Evolutionary conservation across 768 basidiomycete genomes (phyloP).

Genomic region (Russula compacta): DNA sequence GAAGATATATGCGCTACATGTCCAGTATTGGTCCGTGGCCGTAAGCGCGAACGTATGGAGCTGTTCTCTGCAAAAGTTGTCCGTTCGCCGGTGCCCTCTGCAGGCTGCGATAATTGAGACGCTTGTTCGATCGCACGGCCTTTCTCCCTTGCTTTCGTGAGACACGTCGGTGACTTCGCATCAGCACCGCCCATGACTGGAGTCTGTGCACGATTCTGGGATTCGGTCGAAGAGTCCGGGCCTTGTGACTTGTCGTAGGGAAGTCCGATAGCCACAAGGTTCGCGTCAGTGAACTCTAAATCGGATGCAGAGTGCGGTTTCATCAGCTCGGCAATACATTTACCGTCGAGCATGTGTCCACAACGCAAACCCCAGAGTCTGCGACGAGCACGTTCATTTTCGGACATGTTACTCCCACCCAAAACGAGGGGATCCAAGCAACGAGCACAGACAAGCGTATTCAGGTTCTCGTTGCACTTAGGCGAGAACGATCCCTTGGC

Average conservation of each 20-base stretch:
- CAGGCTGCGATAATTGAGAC: not conserved
- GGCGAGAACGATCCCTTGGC: conserved; percentile 24
- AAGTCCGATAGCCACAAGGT: not conserved
- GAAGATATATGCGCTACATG: conserved; percentile 5
- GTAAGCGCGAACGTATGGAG: conserved; percentile 17
- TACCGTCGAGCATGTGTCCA: conserved; percentile 72
- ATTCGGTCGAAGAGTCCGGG: not conserved
- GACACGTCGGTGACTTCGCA: not conserved
- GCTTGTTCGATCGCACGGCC: not conserved
- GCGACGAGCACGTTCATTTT: conserved; percentile 34
- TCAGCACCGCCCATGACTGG: not conserved
- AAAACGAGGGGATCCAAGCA: conserved; percentile 60
- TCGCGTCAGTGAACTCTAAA: not conserved
- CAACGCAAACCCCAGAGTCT: conserved; percentile 67
- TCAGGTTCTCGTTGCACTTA: conserved; percentile 28
- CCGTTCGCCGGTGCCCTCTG: not conserved
- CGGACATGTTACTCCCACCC: conserved; percentile 34
- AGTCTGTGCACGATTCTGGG: not conserved
- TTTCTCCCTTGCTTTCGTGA: not conserved
- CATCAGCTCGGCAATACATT: conserved; percentile 55
- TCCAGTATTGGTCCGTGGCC: conserved; percentile 14
- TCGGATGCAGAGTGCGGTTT: conserved; percentile 27
- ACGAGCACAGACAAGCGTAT: conserved; percentile 54
- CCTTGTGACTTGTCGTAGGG: not conserved
- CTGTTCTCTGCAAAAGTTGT: not conserved